Base-by-base conservation (phyloP, 176 grass and related monocot species). In the Paspalum notatum region DNA sequence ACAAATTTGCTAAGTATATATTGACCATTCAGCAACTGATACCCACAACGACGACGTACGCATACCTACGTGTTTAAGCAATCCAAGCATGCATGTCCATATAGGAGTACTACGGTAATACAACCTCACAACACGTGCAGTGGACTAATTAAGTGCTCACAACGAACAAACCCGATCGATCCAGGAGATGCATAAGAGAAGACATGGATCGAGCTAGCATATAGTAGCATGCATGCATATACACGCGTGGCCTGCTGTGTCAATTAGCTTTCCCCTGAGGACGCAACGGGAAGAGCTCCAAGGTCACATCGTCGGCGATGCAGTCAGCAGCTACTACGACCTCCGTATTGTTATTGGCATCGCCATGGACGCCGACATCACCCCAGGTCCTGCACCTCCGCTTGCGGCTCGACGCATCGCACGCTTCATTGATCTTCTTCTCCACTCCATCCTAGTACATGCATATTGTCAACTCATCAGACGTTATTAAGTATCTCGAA, bases 221-320 rank as follows among this genome's bases (percentile, higher is more conserved):
- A n/a, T n/a, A n/a, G n/a, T n/a, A n/a, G n/a, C n/a, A n/a, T n/a
- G 18, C 27, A 57, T 43, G 38, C 14, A 16, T 58, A 22, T 57
- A 9, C 20, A 7, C 20, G 56, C 6, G 27, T 18, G 4, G 16
- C 76, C 47, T 87, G 13, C 9, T 47, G 18, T 26, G 9, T 54
- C 17, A 67, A 41, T n/a, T 44, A 77, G 72, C 71, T 78, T 91
- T 97, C 44, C 85, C 71, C 65, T 91, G 90, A 0, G 95, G 95
- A 66, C 37, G 88, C 90, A 98, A 87, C 25, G 95, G 95, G 81
- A 98, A 98, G 81, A 98, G 92, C 81, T 98, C 92, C 65, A 98
- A 69, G 2, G 92, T 98, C 55, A 66, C 75, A 24, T 71, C 74
- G 9, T 65, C 72, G 1, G 68, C 57, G 10, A 65, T 75, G 75